Evolutionary conservation across 352 stramenopile genomes (phyloP).

Genomic region (Phytophthora pini): DNA sequence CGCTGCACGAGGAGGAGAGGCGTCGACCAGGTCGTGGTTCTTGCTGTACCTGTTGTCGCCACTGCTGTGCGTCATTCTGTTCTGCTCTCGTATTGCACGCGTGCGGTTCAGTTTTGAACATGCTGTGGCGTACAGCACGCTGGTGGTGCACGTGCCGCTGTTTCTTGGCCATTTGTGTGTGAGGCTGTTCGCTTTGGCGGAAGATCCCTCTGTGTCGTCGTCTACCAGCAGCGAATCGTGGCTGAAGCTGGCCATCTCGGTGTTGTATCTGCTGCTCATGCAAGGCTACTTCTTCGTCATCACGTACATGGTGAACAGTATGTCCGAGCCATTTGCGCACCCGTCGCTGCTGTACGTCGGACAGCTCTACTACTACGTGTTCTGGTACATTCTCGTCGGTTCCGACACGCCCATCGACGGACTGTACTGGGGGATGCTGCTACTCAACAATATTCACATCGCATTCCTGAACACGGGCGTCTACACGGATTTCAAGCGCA

Average conservation of each 20-base stretch:
- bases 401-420: slow-evolving; percentile 81
- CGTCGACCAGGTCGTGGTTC: slow-evolving; percentile 56
- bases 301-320: slow-evolving; percentile 80
- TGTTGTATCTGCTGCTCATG: slow-evolving; percentile 82
- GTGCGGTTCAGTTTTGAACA: slow-evolving; percentile 68
- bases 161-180: slow-evolving; percentile 87
- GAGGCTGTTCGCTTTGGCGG: slow-evolving; percentile 70
- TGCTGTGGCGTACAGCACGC: slow-evolving; percentile 70
- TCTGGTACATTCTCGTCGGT: slow-evolving; percentile 89
- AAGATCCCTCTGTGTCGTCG: slow-evolving; percentile 41
- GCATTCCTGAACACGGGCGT: slow-evolving; percentile 88
- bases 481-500: slow-evolving; percentile 84
- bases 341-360: slow-evolving; percentile 85
- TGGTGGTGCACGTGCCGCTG: slow-evolving; percentile 82
- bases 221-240: slow-evolving; percentile 48
- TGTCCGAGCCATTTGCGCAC: slow-evolving; percentile 83
- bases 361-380: slow-evolving; percentile 89
- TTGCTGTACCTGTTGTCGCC: slow-evolving; percentile 69
- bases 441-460: slow-evolving; percentile 88
- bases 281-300: slow-evolving; percentile 89
- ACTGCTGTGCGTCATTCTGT: slow-evolving; percentile 62
- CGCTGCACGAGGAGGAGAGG: slow-evolving; percentile 36
- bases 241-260: slow-evolving; percentile 79
- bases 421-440: slow-evolving; percentile 85
- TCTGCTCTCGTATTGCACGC: slow-evolving; percentile 48